Evolutionary conservation across 2,329 filamentous ascomycete species (phyloP).

Genomic region (Penicillium sp.): DNA sequence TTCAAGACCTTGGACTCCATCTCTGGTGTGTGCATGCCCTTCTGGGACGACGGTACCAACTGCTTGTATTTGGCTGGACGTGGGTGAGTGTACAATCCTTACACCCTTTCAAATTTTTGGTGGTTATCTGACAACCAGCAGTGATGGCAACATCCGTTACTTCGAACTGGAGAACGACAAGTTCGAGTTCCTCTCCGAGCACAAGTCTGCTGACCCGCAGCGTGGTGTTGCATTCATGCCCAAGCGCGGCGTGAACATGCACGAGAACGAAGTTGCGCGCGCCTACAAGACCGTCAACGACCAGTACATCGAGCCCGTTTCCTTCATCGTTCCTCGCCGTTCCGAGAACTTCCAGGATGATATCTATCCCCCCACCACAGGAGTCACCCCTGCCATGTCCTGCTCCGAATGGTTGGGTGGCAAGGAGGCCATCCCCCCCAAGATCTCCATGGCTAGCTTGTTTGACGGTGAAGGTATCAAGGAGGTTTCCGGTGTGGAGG

Average conservation of each 20-base stretch:
- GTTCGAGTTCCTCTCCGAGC: conserved; percentile 94
- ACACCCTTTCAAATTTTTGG: neutral
- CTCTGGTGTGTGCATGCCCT: conserved; percentile 97
- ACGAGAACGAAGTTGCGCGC: conserved; percentile 94
- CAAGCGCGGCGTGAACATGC: conserved; percentile 91
- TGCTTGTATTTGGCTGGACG: conserved; percentile 96
- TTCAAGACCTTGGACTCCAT: conserved; percentile 92
- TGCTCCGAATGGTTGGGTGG: conserved; percentile 83
- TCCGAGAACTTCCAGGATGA: conserved; percentile 96
- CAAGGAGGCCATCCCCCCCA: conserved; percentile 80
- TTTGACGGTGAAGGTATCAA: conserved; percentile 82
- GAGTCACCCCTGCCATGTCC: conserved; percentile 77
- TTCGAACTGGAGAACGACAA: conserved; percentile 99
- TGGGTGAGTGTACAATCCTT: conserved; percentile 63
- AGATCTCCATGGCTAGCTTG: conserved; percentile 89
- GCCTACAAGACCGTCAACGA: conserved; percentile 98
- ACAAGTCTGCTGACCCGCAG: conserved; percentile 95
- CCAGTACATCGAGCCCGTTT: conserved; percentile 90
- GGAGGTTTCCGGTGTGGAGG: conserved; percentile 62
- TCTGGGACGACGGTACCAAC: conserved; percentile 97
- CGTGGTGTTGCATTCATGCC: conserved; percentile 92
- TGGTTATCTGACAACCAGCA: conserved; percentile 38
- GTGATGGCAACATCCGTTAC: conserved; percentile 98
- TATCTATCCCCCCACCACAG: conserved; percentile 86
- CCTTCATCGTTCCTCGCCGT: conserved; percentile 92